phyloP scores from a whole-genome alignment of 1,139 yeast species.

The Suhomyces bokatorum region DNA sequence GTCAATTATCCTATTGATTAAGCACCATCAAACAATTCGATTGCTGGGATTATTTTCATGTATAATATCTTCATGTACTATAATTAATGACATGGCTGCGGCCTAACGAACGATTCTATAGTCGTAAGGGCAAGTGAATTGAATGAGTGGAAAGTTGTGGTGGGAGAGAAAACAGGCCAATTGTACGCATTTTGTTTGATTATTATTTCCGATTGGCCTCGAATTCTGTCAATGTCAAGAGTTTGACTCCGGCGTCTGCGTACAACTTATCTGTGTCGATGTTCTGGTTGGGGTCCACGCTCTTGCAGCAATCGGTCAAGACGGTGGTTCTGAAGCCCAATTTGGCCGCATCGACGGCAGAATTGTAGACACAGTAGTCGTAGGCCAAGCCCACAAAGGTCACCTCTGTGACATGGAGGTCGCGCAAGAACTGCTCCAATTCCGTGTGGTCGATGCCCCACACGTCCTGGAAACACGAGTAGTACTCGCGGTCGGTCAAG shows the following conservation, averaged over 20 bases:
- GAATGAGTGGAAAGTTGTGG: background rate
- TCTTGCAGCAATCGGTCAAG: slow-evolving; percentile 48
- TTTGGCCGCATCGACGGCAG: slow-evolving; percentile 66
- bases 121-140: background rate
- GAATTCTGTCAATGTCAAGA: slow-evolving; percentile 11
- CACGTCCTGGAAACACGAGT: slow-evolving; percentile 83
- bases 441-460: slow-evolving; percentile 77
- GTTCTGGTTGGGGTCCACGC: slow-evolving; percentile 36
- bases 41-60: background rate
- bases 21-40: background rate
- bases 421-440: slow-evolving; percentile 48
- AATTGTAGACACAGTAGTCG: slow-evolving; percentile 79
- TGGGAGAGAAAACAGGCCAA: background rate
- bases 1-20: background rate
- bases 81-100: background rate
- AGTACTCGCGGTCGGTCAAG: slow-evolving; percentile 73
- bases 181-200: background rate
- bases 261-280: slow-evolving; percentile 32
- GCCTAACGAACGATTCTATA: background rate
- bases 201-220: background rate
- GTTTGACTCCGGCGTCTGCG: slow-evolving; percentile 28
- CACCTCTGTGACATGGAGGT: slow-evolving; percentile 55
- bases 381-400: slow-evolving; percentile 80
- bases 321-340: slow-evolving; percentile 67
- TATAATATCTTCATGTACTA: background rate